phyloP scores from a whole-genome alignment of 345 rosid genomes.

The Dimocarpus longan region DNA sequence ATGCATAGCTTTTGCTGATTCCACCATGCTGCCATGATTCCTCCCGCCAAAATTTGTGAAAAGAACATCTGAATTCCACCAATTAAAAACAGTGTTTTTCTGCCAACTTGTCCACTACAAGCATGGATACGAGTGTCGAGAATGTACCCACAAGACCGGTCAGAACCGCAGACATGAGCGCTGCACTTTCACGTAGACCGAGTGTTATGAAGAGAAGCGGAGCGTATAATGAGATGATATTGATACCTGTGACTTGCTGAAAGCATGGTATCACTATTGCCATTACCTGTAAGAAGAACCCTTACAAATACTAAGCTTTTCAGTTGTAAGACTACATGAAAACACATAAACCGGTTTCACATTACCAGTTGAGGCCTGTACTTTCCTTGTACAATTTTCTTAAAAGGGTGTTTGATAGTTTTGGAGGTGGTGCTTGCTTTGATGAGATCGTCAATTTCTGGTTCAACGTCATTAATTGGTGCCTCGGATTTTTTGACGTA shows the following conservation, averaged over 20 bases:
- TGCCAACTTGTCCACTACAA: conserved; percentile 61
- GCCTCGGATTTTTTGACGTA: conserved; percentile 63
- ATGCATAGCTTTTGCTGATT: conserved; percentile 40
- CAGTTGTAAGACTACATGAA: no score
- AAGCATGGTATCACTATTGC: conserved; percentile 70
- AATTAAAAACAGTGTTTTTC: conserved; percentile 47
- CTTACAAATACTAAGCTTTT: no score
- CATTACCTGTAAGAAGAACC: conserved; percentile 27
- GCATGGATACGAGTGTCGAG: conserved; percentile 56
- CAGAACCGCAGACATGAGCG: conserved; percentile 55
- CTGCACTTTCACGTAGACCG: conserved; percentile 63
- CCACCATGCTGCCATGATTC: conserved; percentile 49
- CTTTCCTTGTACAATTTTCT: conserved; percentile 40
- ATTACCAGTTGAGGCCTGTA: conserved; percentile 65
- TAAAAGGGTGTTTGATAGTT: conserved; percentile 40
- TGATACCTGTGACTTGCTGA: conserved; percentile 78
- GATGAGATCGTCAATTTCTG: conserved; percentile 65
- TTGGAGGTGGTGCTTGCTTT: conserved; percentile 39
- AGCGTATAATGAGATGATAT: conserved; percentile 69
- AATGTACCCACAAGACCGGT: conserved; percentile 49
- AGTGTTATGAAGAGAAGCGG: conserved; percentile 70
- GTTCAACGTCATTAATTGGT: conserved; percentile 48
- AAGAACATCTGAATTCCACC: conserved; percentile 70
- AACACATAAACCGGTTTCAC: no score
- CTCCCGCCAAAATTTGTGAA: conserved; percentile 57